Percentiles rank a stretch among this genome's conserved stretches.
Evolutionary conservation across 768 basidiomycete genomes (phyloP).

Genomic region (Cystoderma amianthinum): DNA sequence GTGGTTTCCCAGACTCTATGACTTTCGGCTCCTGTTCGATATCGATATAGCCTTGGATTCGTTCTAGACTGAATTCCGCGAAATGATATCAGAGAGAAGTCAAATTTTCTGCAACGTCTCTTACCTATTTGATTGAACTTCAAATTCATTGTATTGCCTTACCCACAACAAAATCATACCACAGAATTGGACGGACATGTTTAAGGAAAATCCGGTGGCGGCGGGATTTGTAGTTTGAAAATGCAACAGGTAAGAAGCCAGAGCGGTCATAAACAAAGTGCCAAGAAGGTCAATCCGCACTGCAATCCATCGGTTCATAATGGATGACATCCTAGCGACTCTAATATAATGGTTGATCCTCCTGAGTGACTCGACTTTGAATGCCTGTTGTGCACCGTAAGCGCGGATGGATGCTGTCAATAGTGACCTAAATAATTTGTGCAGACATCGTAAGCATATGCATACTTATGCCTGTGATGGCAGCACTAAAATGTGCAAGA

Average conservation of each 20-base stretch:
- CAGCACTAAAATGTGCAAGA: slow-evolving; percentile 32
- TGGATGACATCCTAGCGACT: slow-evolving; percentile 40
- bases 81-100: background rate
- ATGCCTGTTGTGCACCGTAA: slow-evolving; percentile 52
- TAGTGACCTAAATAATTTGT: background rate
- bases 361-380: slow-evolving; percentile 36
- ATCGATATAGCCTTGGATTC: slow-evolving; percentile 53
- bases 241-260: slow-evolving; percentile 3
- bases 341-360: slow-evolving; percentile 50
- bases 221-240: slow-evolving; percentile 22
- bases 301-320: slow-evolving; percentile 40
- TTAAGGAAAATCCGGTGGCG: slow-evolving; percentile 48
- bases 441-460: background rate
- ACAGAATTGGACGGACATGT: slow-evolving; percentile 36
- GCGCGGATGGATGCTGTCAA: slow-evolving; percentile 51
- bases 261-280: background rate
- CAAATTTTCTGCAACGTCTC: background rate
- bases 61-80: slow-evolving; percentile 35
- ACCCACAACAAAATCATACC: slow-evolving; percentile 3
- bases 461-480: slow-evolving; percentile 42
- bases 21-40: slow-evolving; percentile 46
- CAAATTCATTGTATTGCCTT: slow-evolving; percentile 1
- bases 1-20: slow-evolving; percentile 33
- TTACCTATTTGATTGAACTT: slow-evolving; percentile 3
- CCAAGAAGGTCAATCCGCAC: slow-evolving; percentile 49